These are phyloP conservation scores for Puccinia hordei DNA, from an alignment of 1,284 basidiomycete genomes.

Conservation along the genomic window DNA sequence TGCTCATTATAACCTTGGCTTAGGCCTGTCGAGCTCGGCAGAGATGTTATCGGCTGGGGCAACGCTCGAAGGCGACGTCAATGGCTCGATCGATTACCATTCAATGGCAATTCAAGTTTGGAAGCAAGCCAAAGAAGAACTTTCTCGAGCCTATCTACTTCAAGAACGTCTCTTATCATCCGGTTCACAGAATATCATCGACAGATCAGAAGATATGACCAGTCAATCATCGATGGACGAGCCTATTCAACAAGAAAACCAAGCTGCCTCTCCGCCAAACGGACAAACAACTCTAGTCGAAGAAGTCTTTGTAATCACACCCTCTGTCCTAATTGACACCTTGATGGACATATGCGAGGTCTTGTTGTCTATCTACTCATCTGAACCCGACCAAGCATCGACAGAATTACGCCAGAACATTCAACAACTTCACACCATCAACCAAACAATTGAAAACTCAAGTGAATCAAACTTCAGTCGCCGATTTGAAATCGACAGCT, in stretches of 20 bases:
- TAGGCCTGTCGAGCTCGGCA: constrained; percentile 9
- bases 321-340: constrained; percentile 42
- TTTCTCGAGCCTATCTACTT: constrained; percentile 22
- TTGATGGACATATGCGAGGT: constrained; percentile 36
- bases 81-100: neutral
- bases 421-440: constrained; percentile 12
- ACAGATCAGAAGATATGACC: neutral
- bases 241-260: neutral
- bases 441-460: constrained; percentile 12
- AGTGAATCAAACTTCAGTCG: neutral
- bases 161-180: constrained; percentile 29
- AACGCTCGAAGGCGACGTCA: neutral
- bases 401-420: constrained; percentile 15
- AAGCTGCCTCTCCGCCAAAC: neutral
- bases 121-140: constrained; percentile 18
- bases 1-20: constrained; percentile 29
- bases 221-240: neutral
- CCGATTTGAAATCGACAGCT: constrained; percentile 34
- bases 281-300: constrained; percentile 18
- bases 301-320: constrained; percentile 31
- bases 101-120: neutral
- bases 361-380: constrained; percentile 22
- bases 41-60: constrained; percentile 27
- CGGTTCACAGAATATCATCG: neutral
- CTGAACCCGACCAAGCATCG: neutral